Evolutionary conservation across 139 green algal species (phyloP), one percentile per base, ranked within the genome.

Genomic region (Chlorella vulgaris): DNA sequence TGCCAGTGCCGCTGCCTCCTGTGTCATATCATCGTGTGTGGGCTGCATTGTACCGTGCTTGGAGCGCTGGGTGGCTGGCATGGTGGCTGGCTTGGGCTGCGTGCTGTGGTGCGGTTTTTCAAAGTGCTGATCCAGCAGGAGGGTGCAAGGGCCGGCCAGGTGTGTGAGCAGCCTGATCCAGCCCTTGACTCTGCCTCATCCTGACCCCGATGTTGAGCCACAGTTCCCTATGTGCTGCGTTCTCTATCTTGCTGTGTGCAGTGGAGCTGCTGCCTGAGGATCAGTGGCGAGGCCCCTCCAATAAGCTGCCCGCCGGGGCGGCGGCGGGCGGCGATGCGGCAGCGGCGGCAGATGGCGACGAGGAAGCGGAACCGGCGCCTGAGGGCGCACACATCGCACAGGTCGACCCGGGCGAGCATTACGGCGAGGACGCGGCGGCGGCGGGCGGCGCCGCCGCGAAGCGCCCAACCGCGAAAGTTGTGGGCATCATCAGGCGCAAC

Each of bases 231-330:
- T 69, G 15, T 33, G 61, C 28, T 15, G 10, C 28, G 19, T 0
- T 24, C n/a, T 10, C 61, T 69, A 24, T 39, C 28, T 69, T 35
- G 28, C 61, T 55, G 10, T 15, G 13, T 75, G 76, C 89, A 55
- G 87, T 97, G 36, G 93, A 97, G 86, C 85, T 96, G 83, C 90
- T 96, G 60, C 94, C 95, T 0, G 86, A 97, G 84, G 83, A 87
- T 0, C 74, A 96, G 77, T 98, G 95, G 93, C 77, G 81, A 53
- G 81, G 15, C 33, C 84, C 78, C 66, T 80, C 70, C 19, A 69
- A 24, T 29, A 55, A 58, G 40, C 84, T 89, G 62, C 78, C 84
- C 36, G 47, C 70, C 7, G 60, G 36, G 38, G 76, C 53, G 26
- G 67, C n/a, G 21, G 74, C 19, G 13, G 84, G 33, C 35, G 82